phyloP scores from a whole-genome alignment of 768 basidiomycete species.

The Tulasnella sp. region DNA sequence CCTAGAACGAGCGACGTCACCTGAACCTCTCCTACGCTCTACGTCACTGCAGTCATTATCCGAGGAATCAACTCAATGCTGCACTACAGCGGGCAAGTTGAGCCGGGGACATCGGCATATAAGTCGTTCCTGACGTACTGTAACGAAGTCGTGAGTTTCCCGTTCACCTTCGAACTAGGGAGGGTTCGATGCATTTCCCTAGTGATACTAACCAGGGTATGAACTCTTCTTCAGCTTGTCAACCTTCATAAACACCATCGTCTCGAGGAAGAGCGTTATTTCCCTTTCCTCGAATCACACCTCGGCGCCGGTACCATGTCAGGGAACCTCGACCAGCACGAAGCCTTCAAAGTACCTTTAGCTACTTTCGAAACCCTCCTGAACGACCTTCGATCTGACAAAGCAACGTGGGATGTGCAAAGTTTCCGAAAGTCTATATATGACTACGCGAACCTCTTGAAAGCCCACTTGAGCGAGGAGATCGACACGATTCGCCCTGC shows the following conservation, averaged over 20 bases:
- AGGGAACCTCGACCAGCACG: conserved; percentile 20
- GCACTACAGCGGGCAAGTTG: conserved; percentile 10
- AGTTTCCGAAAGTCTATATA: conserved; percentile 12
- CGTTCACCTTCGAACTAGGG: background rate
- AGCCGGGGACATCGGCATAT: background rate
- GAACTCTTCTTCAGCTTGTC: background rate
- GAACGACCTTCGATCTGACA: background rate
- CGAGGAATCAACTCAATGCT: conserved; percentile 28
- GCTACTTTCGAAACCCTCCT: conserved; percentile 14
- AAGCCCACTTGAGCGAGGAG: conserved; percentile 24
- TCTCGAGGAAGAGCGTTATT: conserved; percentile 27
- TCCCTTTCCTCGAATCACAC: conserved; percentile 25
- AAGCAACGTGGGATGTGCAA: background rate
- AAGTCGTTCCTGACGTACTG: conserved; percentile 15
- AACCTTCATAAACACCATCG: conserved; percentile 24
- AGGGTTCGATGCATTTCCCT: too few relatives aligned
- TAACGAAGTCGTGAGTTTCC: conserved; percentile 16
- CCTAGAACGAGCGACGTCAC: too few relatives aligned
- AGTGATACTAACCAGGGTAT: background rate
- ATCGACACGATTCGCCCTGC: conserved; percentile 26
- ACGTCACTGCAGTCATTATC: conserved; percentile 1
- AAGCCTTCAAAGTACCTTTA: conserved; percentile 21
- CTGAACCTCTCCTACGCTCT: background rate
- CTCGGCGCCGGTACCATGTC: conserved; percentile 25
- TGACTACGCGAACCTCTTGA: conserved; percentile 1